phyloP scores from a whole-genome alignment of 805 yeast species.

The Hanseniaspora jakobsenii region DNA sequence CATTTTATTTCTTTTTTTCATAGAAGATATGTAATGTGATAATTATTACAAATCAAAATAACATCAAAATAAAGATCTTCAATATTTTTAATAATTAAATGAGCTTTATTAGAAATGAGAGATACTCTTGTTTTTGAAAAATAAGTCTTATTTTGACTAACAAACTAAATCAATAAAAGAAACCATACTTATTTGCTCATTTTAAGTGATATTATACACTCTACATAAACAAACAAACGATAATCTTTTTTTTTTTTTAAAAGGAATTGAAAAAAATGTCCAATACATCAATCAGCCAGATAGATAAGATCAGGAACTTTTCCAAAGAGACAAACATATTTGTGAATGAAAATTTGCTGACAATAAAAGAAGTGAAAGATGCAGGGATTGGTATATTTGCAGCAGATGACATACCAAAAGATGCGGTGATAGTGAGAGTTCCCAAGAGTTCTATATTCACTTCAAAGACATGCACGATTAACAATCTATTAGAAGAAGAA shows the following conservation, averaged over 20 bases:
- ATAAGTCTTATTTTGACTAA: no score
- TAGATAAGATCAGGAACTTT: constrained; percentile 37
- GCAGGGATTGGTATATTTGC: constrained; percentile 75
- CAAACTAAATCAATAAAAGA: no score
- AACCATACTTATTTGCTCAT: no score
- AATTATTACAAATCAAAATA: no score
- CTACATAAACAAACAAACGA: background rate
- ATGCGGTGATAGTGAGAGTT: constrained; percentile 39
- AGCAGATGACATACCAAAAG: constrained; percentile 29
- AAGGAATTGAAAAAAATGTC: constrained; percentile 23
- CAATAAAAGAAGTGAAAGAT: constrained; percentile 33
- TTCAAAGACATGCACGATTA: constrained; percentile 46
- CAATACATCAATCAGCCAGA: constrained; percentile 21
- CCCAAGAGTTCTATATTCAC: constrained; percentile 52
- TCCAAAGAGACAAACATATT: constrained; percentile 40
- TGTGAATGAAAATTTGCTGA: constrained; percentile 38
- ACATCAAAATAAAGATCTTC: no score
- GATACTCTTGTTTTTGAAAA: no score
- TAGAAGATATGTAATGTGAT: no score
- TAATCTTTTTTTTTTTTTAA: background rate
- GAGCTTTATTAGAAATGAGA: no score
- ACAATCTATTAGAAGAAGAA: constrained; percentile 54
- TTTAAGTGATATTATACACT: no score
- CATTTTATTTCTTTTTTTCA: no score
- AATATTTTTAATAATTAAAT: no score